Evolutionary conservation across 805 yeast genomes (phyloP).

Genomic region (Sugiyamaella smithiae): DNA sequence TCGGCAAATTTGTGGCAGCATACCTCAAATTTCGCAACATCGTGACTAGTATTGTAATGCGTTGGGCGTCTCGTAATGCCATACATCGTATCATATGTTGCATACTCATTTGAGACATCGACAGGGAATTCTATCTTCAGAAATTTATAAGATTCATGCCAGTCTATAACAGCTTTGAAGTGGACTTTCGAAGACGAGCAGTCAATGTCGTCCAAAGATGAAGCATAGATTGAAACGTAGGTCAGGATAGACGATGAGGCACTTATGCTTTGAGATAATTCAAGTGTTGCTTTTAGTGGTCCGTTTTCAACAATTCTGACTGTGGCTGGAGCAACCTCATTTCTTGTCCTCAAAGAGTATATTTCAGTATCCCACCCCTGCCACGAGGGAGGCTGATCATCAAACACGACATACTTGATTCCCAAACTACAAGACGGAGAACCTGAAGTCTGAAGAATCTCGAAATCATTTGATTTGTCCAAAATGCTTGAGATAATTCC

Average conservation of each 20-base stretch:
- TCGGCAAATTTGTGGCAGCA: conserved; percentile 60
- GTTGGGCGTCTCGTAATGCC: conserved; percentile 81
- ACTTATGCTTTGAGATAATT: background rate
- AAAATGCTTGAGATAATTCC: background rate
- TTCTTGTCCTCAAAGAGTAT: conserved; percentile 61
- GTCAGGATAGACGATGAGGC: background rate
- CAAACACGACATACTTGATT: conserved; percentile 38
- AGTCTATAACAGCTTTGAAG: conserved; percentile 38
- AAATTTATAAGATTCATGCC: conserved; percentile 64
- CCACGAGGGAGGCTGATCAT: conserved; percentile 72
- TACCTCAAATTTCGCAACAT: conserved; percentile 80
- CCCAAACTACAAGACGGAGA: too few relatives aligned
- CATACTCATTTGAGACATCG: conserved; percentile 60
- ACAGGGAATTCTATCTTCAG: conserved; percentile 88
- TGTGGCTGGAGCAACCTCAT: background rate
- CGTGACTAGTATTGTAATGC: conserved; percentile 82
- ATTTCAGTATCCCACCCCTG: conserved; percentile 90
- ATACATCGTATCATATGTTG: conserved; percentile 79
- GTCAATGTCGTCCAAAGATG: conserved; percentile 21
- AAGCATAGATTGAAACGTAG: conserved; percentile 30
- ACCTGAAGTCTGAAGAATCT: background rate
- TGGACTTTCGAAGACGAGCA: background rate
- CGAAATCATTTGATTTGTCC: background rate
- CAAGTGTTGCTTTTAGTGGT: background rate
- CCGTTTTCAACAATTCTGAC: background rate